Base-by-base conservation (phyloP, 257 asterid species). In the Jaltomata sinuosa region DNA sequence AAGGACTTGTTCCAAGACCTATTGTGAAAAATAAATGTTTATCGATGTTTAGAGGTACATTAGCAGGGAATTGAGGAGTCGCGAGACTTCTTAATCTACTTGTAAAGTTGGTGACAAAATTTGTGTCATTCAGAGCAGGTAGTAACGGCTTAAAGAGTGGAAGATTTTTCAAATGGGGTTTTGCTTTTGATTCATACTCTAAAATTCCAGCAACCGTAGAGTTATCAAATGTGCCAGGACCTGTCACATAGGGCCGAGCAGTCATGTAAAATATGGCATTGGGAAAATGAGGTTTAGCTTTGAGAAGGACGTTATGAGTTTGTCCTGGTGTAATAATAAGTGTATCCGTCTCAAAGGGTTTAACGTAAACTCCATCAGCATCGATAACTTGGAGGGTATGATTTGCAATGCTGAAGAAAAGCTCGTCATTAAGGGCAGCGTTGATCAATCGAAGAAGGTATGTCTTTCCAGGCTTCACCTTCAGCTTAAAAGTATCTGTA, bases 311-410 rank as follows among this genome's bases (percentile, higher is more conserved):
- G 4, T 59, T 59, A 10, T 27, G 83, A 19, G 95, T 91, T 22
- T 92, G 96, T 52, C 96, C 94, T 0, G 96, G 96, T 5, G 94
- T 40, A 6, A 92, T 85, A 1, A 91, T 85, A 27, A 92, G 72
- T 19, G 90, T 91, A 40, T 87, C 87, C 0, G 93, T 86, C 0
- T 87, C 84, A 11, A 92, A 91, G 1, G 94, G 92, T 74, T 90
- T 91, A 11, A 90, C 89, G 62, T 91, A 91, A 31, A 89, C 42
- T 36, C 93, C 94, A 76, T 90, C 94, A 0, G 87, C 89, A 2
- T 91, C 93, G 1, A 92, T 91, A 0, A 89, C 85, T 11, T 81
- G 87, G 42, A 93, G 88, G 9, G 88, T 85, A 80, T 91, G 94
- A 77, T 89, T 90, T 15, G 97, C 94, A 6, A 93, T 87, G 68